Conservation (phyloP, 2,329 filamentous ascomycete species). For the Bipolaris gigantea region DNA sequence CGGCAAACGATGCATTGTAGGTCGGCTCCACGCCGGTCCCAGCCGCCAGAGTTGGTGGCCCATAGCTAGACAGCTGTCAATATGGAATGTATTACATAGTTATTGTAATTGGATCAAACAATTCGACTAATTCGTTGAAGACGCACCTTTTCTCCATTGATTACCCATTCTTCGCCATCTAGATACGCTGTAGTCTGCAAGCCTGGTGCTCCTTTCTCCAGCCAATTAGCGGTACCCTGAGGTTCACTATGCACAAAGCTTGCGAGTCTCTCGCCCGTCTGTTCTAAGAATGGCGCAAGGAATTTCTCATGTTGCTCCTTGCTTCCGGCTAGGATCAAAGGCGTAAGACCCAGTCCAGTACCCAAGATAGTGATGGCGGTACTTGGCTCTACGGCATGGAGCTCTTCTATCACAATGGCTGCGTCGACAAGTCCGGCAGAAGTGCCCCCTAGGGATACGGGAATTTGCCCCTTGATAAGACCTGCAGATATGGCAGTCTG, state of each 20-base stretch:
- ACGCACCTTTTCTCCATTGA: conserved; percentile 57
- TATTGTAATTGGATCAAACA: not conserved
- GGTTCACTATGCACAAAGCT: conserved; percentile 58
- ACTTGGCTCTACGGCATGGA: conserved; percentile 56
- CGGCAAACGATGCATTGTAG: conserved; percentile 58
- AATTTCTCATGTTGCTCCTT: conserved; percentile 49
- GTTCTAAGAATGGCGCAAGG: conserved; percentile 47
- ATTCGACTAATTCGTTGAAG: not conserved
- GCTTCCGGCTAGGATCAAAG: conserved; percentile 53
- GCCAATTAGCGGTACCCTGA: conserved; percentile 55
- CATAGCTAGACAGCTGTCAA: conserved; percentile 44
- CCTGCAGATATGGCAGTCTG: conserved; percentile 49
- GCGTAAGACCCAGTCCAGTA: conserved; percentile 57
- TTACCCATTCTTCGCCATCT: conserved; percentile 56
- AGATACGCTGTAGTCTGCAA: conserved; percentile 53
- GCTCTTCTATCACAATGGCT: conserved; percentile 57
- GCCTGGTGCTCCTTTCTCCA: conserved; percentile 54
- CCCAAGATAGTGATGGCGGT: conserved; percentile 55
- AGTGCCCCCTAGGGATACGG: conserved; percentile 51
- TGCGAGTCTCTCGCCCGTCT: conserved; percentile 51
- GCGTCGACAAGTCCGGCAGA: conserved; percentile 52
- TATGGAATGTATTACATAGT: not conserved
- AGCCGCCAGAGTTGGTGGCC: conserved; percentile 59
- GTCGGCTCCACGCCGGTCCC: conserved; percentile 57
- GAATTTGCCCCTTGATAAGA: conserved; percentile 54